Evolutionary conservation across 495 filamentous ascomycete species (phyloP), one percentile per base, ranked within the genome.

Genomic region (Amniculicola lignicola): DNA sequence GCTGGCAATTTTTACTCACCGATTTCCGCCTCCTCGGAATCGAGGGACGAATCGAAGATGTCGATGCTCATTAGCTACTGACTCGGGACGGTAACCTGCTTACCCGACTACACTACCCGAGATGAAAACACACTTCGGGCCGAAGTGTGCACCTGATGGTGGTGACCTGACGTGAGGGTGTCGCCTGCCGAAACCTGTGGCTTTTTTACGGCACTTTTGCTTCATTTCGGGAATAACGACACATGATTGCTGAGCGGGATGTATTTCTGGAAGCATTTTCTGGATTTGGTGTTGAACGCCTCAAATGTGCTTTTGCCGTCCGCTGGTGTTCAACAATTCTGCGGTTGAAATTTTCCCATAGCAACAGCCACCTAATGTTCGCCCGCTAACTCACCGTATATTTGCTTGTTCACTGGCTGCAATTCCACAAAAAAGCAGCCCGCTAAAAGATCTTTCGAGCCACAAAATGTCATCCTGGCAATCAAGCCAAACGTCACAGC

Each of bases 21-120:
- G 49, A 15, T 53, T 53, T 53, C 49, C 49, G n/a, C n/a, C n/a
- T n/a, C n/a, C 37, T 41, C 37, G 16, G 29, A 22, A 18, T 21
- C 33, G 47, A 4, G 19, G n/a, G 9, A 33, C n/a, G 29, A n/a
- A n/a, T n/a, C n/a, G 7, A n/a, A 33, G 9, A 33, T 33, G 29
- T 7, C n/a, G 9, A 33, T 33, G n/a, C 29, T 9, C 9, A 33
- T 9, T 33, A 33, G 29, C n/a, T 33, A 33, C 11, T 6, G 16
- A 40, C 37, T 9, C 16, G 37, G 37, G 19, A 6, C 11, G 7
- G 16, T 18, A 9, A 10, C 10, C 9, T 18, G 10, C 16, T 19
- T 9, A 40, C 16, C 11, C 6, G 6, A 10, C 7, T 18, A 10
- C 6, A 18, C 16, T 18, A 18, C 19, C 10, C 29, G n/a, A 33